A percentile compares a stretch with the other conserved stretches of the same genome.
Evolutionary conservation across 805 yeast genomes (phyloP).

Genomic region (Helenozyma baotianmanensis): DNA sequence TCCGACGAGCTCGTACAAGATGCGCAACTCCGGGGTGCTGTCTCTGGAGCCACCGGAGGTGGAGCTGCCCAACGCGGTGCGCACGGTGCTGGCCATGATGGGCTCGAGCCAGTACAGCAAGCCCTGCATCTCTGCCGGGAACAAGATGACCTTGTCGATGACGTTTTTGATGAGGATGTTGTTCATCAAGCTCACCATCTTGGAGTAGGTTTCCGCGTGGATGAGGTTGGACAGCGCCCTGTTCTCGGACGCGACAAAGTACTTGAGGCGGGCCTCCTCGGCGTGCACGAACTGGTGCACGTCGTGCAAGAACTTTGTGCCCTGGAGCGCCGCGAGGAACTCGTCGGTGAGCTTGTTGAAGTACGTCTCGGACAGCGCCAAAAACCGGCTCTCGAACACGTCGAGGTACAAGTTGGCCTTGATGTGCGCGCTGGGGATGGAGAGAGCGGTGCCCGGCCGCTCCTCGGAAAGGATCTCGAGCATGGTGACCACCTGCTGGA

Average conservation of each 20-base stretch:
- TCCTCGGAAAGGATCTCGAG: constrained; percentile 57
- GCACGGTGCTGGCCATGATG: constrained; percentile 20
- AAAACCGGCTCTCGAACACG: constrained; percentile 62
- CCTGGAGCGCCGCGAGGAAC: constrained; percentile 37
- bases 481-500: constrained; percentile 64
- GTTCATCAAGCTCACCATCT: constrained; percentile 52
- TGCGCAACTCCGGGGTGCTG: constrained; percentile 36
- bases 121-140: constrained; percentile 50
- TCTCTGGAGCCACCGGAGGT: constrained; percentile 1
- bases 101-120: constrained; percentile 52
- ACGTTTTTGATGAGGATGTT: constrained; percentile 53
- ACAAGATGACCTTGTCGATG: constrained; percentile 49
- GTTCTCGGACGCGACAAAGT: too few relatives aligned
- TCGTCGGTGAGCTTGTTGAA: constrained; percentile 47
- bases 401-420: constrained; percentile 53
- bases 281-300: constrained; percentile 51
- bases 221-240: constrained; percentile 37
- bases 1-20: constrained; percentile 46
- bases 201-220: constrained; percentile 43
- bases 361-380: constrained; percentile 51
- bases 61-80: neutral
- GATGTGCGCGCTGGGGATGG: constrained; percentile 16
- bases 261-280: constrained; percentile 53
- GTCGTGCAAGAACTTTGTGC: constrained; percentile 51
- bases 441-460: constrained; percentile 4